These are phyloP conservation scores for Trametopsis cervina DNA, from an alignment of 768 basidiomycete genomes.

Conservation along the genomic window DNA sequence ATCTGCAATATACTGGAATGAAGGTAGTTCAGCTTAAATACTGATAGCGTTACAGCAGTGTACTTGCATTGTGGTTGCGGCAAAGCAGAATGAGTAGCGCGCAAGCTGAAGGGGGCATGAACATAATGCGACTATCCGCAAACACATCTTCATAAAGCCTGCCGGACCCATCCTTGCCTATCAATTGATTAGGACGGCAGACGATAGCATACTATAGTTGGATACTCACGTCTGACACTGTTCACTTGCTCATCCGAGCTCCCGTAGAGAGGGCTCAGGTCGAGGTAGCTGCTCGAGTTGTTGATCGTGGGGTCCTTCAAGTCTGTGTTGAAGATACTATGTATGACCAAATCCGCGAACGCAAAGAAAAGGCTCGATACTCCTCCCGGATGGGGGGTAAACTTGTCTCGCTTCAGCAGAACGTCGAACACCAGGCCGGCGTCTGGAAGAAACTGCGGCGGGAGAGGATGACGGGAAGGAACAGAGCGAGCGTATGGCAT, in stretches of 20 bases:
- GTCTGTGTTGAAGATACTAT: slow-evolving; percentile 61
- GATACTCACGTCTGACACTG: slow-evolving; percentile 39
- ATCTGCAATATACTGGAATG: slow-evolving; percentile 56
- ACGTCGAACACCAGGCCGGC: slow-evolving; percentile 65
- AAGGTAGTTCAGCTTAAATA: slow-evolving; percentile 8
- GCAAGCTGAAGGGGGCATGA: slow-evolving; percentile 68
- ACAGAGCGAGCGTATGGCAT: slow-evolving; percentile 52
- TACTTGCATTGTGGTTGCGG: slow-evolving; percentile 67
- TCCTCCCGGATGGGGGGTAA: slow-evolving; percentile 32
- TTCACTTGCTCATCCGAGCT: slow-evolving; percentile 38
- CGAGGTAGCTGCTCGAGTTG: slow-evolving; percentile 65
- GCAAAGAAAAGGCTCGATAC: slow-evolving; percentile 73
- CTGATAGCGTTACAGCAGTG: background rate
- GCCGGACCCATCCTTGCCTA: slow-evolving; percentile 51
- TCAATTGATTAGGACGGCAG: background rate
- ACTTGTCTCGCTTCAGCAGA: slow-evolving; percentile 40
- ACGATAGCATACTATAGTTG: background rate
- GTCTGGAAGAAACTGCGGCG: slow-evolving; percentile 49
- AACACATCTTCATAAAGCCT: slow-evolving; percentile 63
- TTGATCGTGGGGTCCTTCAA: slow-evolving; percentile 34
- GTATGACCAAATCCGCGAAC: slow-evolving; percentile 72
- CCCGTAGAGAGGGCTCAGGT: slow-evolving; percentile 71
- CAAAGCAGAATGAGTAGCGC: slow-evolving; percentile 63
- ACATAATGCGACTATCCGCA: slow-evolving; percentile 54
- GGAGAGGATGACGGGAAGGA: slow-evolving; percentile 36